Evolutionary conservation across 208 protist species (phyloP).

Genomic region (Leishmania guyanensis): DNA sequence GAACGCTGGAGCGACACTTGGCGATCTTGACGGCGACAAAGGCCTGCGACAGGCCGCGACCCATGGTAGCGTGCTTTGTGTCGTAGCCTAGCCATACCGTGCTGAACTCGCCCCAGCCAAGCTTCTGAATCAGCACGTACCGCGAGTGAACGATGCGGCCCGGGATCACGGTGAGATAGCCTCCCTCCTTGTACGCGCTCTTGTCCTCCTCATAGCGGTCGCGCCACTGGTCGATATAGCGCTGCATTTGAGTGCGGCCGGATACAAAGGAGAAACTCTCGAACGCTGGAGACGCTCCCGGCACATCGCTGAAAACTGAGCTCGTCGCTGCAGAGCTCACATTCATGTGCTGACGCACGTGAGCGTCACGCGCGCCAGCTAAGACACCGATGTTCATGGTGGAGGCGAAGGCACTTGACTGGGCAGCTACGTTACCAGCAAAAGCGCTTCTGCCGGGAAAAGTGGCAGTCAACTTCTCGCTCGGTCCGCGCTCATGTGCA

Average conservation of each 20-base stretch:
- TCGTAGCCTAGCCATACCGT: conserved; percentile 91
- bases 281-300: neutral
- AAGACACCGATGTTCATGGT: conserved; percentile 7
- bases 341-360: conserved; percentile 3
- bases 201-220: conserved; percentile 67
- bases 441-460: neutral
- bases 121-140: conserved; percentile 83
- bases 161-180: conserved; percentile 69
- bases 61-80: conserved; percentile 37
- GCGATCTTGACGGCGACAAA: conserved; percentile 89
- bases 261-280: conserved; percentile 17
- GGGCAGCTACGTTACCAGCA: neutral
- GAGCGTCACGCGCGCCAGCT: neutral
- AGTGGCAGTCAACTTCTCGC: conserved; percentile 3
- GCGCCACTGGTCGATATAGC: conserved; percentile 59
- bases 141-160: conserved; percentile 71
- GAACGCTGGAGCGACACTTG: conserved; percentile 62
- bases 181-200: conserved; percentile 66
- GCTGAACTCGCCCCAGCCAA: conserved; percentile 90
- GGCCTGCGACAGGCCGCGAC: conserved; percentile 41
- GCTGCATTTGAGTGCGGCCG: conserved; percentile 34
- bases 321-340: conserved; percentile 1
- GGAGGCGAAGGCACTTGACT: conserved; percentile 5
- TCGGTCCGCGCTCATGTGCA: neutral
- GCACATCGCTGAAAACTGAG: neutral